Evolutionary conservation across 2,329 filamentous ascomycete species (phyloP), one percentile per base, ranked within the genome.

Genomic region (Colletotrichum falcatum): DNA sequence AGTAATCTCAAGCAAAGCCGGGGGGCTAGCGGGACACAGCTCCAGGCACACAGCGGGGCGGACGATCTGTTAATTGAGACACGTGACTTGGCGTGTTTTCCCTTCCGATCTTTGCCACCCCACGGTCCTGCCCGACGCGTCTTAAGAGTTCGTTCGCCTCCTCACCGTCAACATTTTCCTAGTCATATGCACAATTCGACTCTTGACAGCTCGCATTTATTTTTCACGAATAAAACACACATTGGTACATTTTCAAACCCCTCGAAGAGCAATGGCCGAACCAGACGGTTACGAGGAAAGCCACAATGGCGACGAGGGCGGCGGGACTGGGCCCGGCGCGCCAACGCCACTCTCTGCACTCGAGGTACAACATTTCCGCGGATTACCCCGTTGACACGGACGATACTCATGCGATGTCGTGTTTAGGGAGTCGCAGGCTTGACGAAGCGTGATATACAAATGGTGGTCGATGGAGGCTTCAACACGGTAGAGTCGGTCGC

Each of bases 401-500:
- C 6, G 9, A 14, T 54, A 28, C 64, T 73, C n/a, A 73, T 42
- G 8, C 26, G 8, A 3, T 30, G 14, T 20, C 16, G 11, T 33
- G 2, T 7, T 2, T 54, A 97, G 94, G 95, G 95, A 37, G 85
- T 97, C 72, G 90, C 92, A 55, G 95, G 95, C 18, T 84, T 98
- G 74, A 97, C 95, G n/a, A 95, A 95, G 75, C 90, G 97, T 77
- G 96, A 99, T 79, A 97, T 98, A 75, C 96, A 98, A 79, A 86
- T 98, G 48, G 90, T 99, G 28, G 86, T 97, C 23, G 95, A 98
- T 77, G 95, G 93, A 48, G 96, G 96, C 6, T 98, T 91, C 81
- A 94, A 98, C 79, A 99, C 96, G 0, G 94, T 99, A 46, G 96
- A 99, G 81, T 92, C 95, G 2, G 92, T 99, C 71, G 96, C 96